phyloP scores from a whole-genome alignment of 2,329 filamentous ascomycete genomes.

The Trichophyton benhamiae region DNA sequence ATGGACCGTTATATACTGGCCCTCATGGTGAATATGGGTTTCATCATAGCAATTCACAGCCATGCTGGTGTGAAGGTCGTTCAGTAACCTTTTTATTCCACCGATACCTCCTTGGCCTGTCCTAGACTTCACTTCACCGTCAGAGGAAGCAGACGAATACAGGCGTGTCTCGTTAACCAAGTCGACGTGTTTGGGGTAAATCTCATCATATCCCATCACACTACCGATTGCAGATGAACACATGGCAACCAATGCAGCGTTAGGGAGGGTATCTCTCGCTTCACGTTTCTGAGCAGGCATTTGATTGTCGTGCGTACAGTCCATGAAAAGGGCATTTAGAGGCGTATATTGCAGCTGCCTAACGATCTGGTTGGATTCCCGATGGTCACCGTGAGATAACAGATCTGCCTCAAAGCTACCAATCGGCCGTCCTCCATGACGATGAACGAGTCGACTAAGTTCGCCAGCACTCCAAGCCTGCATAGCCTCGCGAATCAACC shows the following conservation, averaged over 20 bases:
- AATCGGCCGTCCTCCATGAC: slow-evolving; percentile 84
- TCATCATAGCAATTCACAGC: slow-evolving; percentile 89
- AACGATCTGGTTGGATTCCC: slow-evolving; percentile 47
- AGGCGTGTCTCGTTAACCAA: slow-evolving; percentile 77
- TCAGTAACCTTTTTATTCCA: slow-evolving; percentile 80
- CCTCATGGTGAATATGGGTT: slow-evolving; percentile 91
- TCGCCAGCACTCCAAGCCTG: slow-evolving; percentile 94
- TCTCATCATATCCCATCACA: slow-evolving; percentile 95
- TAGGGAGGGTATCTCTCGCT: slow-evolving; percentile 84
- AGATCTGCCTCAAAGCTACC: slow-evolving; percentile 96
- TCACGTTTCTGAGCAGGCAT: slow-evolving; percentile 90
- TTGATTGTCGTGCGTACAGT: slow-evolving; percentile 98
- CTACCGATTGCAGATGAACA: slow-evolving; percentile 89
- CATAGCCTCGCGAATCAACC: slow-evolving; percentile 93
- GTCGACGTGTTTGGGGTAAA: slow-evolving; percentile 88
- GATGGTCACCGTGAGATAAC: slow-evolving; percentile 49
- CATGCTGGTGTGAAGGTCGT: slow-evolving; percentile 91
- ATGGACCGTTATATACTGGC: slow-evolving; percentile 92
- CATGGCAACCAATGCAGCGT: slow-evolving; percentile 89
- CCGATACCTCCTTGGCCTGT: slow-evolving; percentile 75
- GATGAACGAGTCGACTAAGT: slow-evolving; percentile 82
- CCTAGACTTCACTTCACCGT: slow-evolving; percentile 48
- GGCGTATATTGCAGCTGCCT: slow-evolving; percentile 75
- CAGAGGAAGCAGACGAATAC: slow-evolving; percentile 68
- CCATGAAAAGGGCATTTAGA: slow-evolving; percentile 93